Evolutionary conservation across 306 rosid genomes (phyloP).

Genomic region (Trichosanthes cucumerina): DNA sequence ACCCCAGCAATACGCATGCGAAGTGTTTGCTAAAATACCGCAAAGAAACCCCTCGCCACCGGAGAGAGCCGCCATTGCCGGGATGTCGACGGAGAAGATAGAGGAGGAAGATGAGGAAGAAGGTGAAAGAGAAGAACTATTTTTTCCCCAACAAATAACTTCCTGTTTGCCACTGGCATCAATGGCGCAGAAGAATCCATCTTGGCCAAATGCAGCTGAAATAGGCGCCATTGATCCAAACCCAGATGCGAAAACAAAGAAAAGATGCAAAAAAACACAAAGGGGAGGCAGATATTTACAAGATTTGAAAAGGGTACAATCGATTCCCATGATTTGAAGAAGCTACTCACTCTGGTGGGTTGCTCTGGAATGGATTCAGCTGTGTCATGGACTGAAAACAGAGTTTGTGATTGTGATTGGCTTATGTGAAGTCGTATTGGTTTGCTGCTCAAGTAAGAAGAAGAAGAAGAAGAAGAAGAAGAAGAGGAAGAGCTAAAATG

Average conservation of each 20-base stretch:
- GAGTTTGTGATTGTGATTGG: not conserved
- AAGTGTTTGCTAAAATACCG: constrained; percentile 66
- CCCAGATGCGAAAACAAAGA: constrained; percentile 22
- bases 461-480: constrained; percentile 12
- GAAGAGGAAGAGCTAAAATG: constrained; percentile 16
- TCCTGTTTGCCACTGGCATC: constrained; percentile 85
- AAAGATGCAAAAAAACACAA: constrained; percentile 19
- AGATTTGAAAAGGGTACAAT: constrained; percentile 12
- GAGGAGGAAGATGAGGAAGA: constrained; percentile 26
- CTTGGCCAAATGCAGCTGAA: constrained; percentile 56
- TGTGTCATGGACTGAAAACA: constrained; percentile 29
- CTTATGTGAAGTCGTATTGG: constrained; percentile 11
- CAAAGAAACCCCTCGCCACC: constrained; percentile 78
- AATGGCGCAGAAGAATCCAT: constrained; percentile 70
- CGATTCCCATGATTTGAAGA: constrained; percentile 46
- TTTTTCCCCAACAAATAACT: constrained; percentile 73
- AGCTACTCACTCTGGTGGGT: not conserved
- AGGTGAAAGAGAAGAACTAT: constrained; percentile 27
- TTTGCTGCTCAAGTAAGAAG: constrained; percentile 21
- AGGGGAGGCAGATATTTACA: constrained; percentile 6
- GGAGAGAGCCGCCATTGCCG: constrained; percentile 80
- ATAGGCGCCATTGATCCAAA: constrained; percentile 89
- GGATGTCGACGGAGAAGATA: constrained; percentile 23
- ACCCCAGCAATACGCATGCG: constrained; percentile 72
- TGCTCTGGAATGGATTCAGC: constrained; percentile 7